Base-by-base conservation (phyloP, 306 rosid species). In the Fragaria vesca region DNA sequence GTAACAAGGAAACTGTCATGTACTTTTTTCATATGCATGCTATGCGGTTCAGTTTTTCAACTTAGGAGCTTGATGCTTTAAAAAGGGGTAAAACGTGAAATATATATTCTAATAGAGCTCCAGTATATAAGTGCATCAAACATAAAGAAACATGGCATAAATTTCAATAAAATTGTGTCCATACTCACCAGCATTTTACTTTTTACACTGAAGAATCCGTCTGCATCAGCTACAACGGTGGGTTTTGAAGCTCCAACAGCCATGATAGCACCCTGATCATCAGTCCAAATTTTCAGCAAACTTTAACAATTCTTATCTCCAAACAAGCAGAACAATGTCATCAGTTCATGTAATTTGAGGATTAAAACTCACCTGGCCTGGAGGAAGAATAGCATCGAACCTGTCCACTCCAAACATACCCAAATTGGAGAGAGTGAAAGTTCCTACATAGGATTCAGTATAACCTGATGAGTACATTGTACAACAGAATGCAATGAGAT, bases 201-300 rank as follows among this genome's bases (percentile, higher is more conserved):
- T 84, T 90, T 89, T 43, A 93, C 93, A 45, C 92, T 86, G 81
- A 93, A 90, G 78, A 89, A 93, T 69, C 97, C 96, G 79, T 93
- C 96, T 60, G 81, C 77, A 66, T 90, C 93, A 3, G 97, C 90
- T 52, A 83, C 80, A 24, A 87, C 93, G 43, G 89, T 87, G 43
- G 97, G 93, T 86, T 94, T 91, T 54, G 98, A 94, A 62, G 97
- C 96, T 87, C 97, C 98, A 79, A 94, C 96, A 38, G 98, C 98
- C 97, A 94, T 93, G 83, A 93, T 94, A 79, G 98, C 98, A 28
- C 98, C 98, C 98, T 94, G 77, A 68, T 74, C 28, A 82, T 48
- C 72, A 78, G 34, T 50, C 24, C 21, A 18, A 67, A 83, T 34
- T 63, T 77, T 85, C 55, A 86, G 70, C 63, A 77, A 69, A 76